A percentile compares a stretch with the other conserved stretches of the same genome.
Evolutionary conservation across 2,329 filamentous ascomycete genomes (phyloP).

Genomic region (Calonectria pseudoreteaudii): DNA sequence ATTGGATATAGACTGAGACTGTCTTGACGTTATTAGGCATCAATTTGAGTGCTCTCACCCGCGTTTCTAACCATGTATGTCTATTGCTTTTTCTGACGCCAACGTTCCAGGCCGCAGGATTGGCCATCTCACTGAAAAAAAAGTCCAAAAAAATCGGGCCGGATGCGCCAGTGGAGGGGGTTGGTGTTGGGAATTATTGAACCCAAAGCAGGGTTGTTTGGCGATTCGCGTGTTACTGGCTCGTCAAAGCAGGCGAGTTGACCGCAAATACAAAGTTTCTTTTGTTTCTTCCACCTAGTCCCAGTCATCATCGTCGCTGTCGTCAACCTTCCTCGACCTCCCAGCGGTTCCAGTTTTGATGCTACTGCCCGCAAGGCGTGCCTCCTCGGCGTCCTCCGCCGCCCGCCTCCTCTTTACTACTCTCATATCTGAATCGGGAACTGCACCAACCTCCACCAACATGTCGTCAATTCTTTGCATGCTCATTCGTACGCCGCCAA

Average conservation of each 20-base stretch:
- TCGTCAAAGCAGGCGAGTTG: conserved; percentile 5
- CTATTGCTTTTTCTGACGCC: not conserved
- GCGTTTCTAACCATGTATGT: conserved; percentile 5
- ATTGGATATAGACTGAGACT: not conserved
- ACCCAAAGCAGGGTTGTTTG: not conserved
- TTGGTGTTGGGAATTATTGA: conserved; percentile 2
- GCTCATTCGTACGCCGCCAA: conserved; percentile 78
- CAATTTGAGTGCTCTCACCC: conserved; percentile 6
- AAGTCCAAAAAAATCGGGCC: not conserved
- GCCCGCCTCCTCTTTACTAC: conserved; percentile 72
- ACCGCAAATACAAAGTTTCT: conserved; percentile 33
- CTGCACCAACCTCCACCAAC: conserved; percentile 83
- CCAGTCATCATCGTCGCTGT: conserved; percentile 73
- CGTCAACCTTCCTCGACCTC: conserved; percentile 55
- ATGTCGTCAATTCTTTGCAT: conserved; percentile 84
- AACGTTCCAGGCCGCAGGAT: not conserved
- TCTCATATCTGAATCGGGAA: conserved; percentile 82
- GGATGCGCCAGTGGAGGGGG: not conserved
- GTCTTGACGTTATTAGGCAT: conserved; percentile 14
- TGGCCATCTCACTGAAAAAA: not conserved
- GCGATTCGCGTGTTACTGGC: not conserved
- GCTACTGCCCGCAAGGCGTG: conserved; percentile 61
- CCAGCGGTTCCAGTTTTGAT: conserved; percentile 64
- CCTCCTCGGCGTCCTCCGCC: conserved; percentile 71
- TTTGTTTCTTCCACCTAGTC: conserved; percentile 54